phyloP scores from a whole-genome alignment of 1,284 basidiomycete species.

The Trametes sp. region DNA sequence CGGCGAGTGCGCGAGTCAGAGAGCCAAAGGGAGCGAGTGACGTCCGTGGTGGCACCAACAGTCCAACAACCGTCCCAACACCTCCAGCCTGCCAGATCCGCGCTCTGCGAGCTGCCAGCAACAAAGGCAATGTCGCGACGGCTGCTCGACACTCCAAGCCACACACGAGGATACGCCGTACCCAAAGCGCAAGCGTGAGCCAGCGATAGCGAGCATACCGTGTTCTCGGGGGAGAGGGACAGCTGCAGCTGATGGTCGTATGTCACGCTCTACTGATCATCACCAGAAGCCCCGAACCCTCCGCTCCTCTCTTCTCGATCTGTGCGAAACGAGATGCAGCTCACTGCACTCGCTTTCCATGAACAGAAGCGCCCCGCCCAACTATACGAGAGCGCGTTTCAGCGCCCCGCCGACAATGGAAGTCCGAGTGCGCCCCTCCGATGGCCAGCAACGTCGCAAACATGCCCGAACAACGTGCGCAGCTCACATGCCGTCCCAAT shows the following conservation, averaged over 20 bases:
- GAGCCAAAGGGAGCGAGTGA: neutral
- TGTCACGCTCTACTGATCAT: conserved; percentile 16
- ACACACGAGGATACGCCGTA: neutral
- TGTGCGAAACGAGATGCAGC: conserved; percentile 10
- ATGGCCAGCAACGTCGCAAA: neutral
- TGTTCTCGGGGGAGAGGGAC: neutral
- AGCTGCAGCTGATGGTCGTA: conserved; percentile 4
- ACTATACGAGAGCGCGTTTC: neutral
- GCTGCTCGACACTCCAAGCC: neutral
- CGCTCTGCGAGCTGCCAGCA: no score
- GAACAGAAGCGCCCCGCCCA: neutral
- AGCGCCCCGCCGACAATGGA: conserved; percentile 12
- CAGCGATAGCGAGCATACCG: neutral
- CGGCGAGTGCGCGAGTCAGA: no score
- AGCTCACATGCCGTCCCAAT: no score
- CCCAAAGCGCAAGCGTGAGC: neutral
- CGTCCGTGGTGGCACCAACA: neutral
- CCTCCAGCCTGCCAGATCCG: neutral
- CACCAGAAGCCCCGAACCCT: conserved; percentile 4
- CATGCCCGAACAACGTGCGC: no score
- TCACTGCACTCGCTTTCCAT: neutral
- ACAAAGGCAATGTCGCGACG: neutral
- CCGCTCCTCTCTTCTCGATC: neutral
- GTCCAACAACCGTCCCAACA: neutral
- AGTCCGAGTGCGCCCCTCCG: neutral